Evolutionary conservation across 495 filamentous ascomycete species (phyloP).

Genomic region (Hyaloscypha bicolor): DNA sequence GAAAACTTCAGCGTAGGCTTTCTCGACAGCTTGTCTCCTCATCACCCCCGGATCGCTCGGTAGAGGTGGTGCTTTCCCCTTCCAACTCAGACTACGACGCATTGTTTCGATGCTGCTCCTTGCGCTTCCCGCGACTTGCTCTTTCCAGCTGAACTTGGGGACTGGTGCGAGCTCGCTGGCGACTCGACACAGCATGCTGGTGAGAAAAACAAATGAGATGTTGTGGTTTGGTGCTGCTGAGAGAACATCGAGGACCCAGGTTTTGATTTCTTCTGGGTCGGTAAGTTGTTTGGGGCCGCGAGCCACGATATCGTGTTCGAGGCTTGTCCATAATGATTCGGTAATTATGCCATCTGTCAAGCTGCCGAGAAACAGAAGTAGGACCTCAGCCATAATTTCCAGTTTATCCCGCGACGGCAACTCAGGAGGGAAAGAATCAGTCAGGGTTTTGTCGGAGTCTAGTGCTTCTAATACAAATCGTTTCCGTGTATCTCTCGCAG

Average conservation of each 20-base stretch:
- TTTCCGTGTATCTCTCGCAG: slow-evolving; percentile 30
- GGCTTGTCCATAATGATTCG: slow-evolving; percentile 63
- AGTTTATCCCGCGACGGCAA: slow-evolving; percentile 62
- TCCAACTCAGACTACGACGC: slow-evolving; percentile 35
- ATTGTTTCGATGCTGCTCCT: slow-evolving; percentile 44
- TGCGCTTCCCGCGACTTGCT: slow-evolving; percentile 30
- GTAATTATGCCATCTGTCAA: slow-evolving; percentile 78
- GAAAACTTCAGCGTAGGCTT: slow-evolving; percentile 49
- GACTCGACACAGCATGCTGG: slow-evolving; percentile 65
- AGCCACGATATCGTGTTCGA: slow-evolving; percentile 61
- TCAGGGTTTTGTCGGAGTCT: slow-evolving; percentile 64
- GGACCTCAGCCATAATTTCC: slow-evolving; percentile 67
- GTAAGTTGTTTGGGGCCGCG: slow-evolving; percentile 49
- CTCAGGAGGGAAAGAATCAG: slow-evolving; percentile 59
- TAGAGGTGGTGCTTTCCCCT: slow-evolving; percentile 33
- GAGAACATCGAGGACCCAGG: slow-evolving; percentile 72
- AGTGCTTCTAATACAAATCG: slow-evolving; percentile 64
- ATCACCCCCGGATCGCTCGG: slow-evolving; percentile 34
- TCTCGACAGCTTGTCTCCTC: slow-evolving; percentile 46
- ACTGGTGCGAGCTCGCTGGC: slow-evolving; percentile 50
- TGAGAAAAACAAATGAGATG: slow-evolving; percentile 84
- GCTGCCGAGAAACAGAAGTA: slow-evolving; percentile 70
- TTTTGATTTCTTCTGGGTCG: slow-evolving; percentile 63
- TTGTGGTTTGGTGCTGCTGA: slow-evolving; percentile 73
- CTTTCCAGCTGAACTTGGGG: slow-evolving; percentile 31